These are phyloP conservation scores for Brettanomyces bruxellensis DNA, from an alignment of 805 yeast genomes.

Conservation along the genomic window DNA sequence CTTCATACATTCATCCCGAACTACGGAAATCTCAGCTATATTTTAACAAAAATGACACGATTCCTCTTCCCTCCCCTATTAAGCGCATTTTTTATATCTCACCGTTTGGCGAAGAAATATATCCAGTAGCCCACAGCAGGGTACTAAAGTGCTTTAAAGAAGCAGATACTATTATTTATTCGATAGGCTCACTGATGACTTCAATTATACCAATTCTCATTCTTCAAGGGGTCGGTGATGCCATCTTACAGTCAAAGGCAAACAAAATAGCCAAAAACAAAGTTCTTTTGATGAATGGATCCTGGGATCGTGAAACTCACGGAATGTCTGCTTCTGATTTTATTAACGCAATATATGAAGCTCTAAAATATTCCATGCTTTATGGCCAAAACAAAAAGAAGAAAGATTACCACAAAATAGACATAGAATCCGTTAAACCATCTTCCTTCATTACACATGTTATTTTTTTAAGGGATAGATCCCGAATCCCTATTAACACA, in stretches of 20 bases:
- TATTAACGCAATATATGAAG: constrained; percentile 43
- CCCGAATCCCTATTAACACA: constrained; percentile 40
- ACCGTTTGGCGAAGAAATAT: constrained; percentile 80
- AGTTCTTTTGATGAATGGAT: constrained; percentile 64
- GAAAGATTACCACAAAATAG: constrained; percentile 1
- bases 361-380: constrained; percentile 44
- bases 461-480: constrained; percentile 41
- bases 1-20: constrained; percentile 73
- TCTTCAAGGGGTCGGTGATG: constrained; percentile 62
- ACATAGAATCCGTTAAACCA: constrained; percentile 7
- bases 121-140: constrained; percentile 61
- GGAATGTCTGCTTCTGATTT: constrained; percentile 57
- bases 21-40: constrained; percentile 65
- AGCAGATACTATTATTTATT: constrained; percentile 54
- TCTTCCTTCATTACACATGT: constrained; percentile 51
- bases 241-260: constrained; percentile 27
- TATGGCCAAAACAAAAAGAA: constrained; percentile 6
- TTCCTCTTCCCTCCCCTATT: constrained; percentile 68
- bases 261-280: constrained; percentile 27
- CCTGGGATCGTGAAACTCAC: constrained; percentile 69
- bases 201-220: constrained; percentile 74
- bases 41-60: constrained; percentile 49
- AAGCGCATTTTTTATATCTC: constrained; percentile 69
- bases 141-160: constrained; percentile 42
- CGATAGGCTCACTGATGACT: constrained; percentile 86